These are phyloP conservation scores for Teratosphaeria destructans DNA, from an alignment of 2,329 filamentous ascomycete species.

Conservation along the genomic window DNA sequence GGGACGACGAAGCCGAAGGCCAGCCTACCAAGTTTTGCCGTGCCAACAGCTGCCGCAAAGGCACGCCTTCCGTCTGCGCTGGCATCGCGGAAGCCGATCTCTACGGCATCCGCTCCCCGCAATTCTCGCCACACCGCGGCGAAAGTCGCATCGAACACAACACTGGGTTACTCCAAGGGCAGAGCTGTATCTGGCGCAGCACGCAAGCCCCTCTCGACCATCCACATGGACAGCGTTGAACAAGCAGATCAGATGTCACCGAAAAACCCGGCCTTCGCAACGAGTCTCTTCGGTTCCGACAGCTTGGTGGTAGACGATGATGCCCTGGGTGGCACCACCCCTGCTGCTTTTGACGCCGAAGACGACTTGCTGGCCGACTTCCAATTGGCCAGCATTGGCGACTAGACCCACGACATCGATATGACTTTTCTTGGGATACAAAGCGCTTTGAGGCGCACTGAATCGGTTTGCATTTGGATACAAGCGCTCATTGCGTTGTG, in stretches of 20 bases:
- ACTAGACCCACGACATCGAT: background rate
- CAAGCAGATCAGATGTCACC: background rate
- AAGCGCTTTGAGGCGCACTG: background rate
- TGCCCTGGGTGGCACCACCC: background rate
- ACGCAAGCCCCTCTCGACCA: conserved; percentile 15
- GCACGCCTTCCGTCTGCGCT: conserved; percentile 25
- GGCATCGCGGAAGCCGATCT: conserved; percentile 26
- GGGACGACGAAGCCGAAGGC: conserved; percentile 24
- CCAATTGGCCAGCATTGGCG: background rate
- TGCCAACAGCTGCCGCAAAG: conserved; percentile 30
- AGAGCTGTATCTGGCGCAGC: conserved; percentile 41
- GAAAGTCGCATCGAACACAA: conserved; percentile 62
- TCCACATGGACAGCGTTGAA: conserved; percentile 3
- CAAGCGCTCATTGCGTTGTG: background rate
- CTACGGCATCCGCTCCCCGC: conserved; percentile 5
- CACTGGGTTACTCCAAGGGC: conserved; percentile 76
- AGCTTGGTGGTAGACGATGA: background rate
- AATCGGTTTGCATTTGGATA: background rate
- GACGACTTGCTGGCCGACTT: background rate
- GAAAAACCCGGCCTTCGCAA: background rate
- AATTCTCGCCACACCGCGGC: conserved; percentile 50
- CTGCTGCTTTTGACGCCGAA: background rate
- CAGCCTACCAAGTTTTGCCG: conserved; percentile 28
- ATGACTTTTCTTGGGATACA: background rate
- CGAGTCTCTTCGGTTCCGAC: background rate